Evolutionary conservation across 1,284 basidiomycete species (phyloP).

Genomic region (Microbotryum lychnidis-dioicae): DNA sequence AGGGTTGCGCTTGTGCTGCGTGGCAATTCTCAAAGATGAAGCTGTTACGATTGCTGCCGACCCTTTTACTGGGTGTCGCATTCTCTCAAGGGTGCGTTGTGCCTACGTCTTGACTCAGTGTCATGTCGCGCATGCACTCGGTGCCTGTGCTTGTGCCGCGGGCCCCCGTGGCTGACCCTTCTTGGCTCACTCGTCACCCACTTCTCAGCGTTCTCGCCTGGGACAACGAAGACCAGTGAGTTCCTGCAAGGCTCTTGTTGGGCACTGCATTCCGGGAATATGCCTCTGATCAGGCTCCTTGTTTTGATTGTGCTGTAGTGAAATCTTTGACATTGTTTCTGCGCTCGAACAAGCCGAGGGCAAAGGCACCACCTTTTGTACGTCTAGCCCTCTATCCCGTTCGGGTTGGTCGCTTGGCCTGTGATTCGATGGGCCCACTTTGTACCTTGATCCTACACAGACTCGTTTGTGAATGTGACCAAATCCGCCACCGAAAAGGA

Average conservation of each 20-base stretch:
- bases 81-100: neutral
- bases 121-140: too few relatives aligned
- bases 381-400: slow-evolving; percentile 52
- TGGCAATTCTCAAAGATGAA: neutral
- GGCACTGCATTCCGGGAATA: neutral
- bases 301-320: slow-evolving; percentile 38
- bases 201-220: slow-evolving; percentile 28
- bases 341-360: slow-evolving; percentile 73
- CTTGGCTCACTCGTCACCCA: too few relatives aligned
- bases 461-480: slow-evolving; percentile 36
- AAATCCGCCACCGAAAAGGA: slow-evolving; percentile 47
- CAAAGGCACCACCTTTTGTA: slow-evolving; percentile 83
- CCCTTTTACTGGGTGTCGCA: neutral
- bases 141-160: too few relatives aligned
- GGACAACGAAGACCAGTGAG: slow-evolving; percentile 35
- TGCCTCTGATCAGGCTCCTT: neutral
- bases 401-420: neutral
- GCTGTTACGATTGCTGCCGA: neutral
- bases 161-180: neutral
- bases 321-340: slow-evolving; percentile 91
- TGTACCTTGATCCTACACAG: neutral
- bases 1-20: too few relatives aligned
- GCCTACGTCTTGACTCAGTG: neutral
- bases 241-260: neutral
- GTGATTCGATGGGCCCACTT: neutral